Evolutionary conservation across 2,329 filamentous ascomycete species (phyloP).

Genomic region (Colletotrichum trifolii): DNA sequence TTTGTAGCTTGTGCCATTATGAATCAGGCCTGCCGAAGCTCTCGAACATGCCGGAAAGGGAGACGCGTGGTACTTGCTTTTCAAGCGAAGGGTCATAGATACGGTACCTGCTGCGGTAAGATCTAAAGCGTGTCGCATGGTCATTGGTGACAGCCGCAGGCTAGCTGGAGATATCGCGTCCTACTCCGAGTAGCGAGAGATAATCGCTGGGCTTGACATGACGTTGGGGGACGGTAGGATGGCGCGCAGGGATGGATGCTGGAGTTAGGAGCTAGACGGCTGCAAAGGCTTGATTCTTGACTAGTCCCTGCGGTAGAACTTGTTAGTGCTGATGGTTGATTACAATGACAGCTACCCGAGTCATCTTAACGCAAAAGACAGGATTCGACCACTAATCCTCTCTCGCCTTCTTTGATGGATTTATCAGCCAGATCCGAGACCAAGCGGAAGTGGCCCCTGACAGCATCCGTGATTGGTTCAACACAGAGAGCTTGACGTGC

Average conservation of each 20-base stretch:
- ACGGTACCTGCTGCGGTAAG: conserved; percentile 11
- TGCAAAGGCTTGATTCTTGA: background rate
- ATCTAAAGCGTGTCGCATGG: conserved; percentile 21
- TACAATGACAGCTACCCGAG: no score
- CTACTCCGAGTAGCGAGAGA: background rate
- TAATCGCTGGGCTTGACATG: conserved; percentile 20
- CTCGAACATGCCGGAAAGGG: conserved; percentile 20
- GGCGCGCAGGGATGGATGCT: conserved; percentile 21
- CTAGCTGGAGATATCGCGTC: background rate
- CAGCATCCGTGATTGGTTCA: conserved; percentile 10
- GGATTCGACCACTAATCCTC: conserved; percentile 14
- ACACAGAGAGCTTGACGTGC: background rate
- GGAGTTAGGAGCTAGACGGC: conserved; percentile 3
- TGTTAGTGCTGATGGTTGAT: background rate
- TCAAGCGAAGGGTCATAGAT: background rate
- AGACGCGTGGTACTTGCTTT: background rate
- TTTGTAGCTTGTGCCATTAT: conserved; percentile 15
- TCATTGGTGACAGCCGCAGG: conserved; percentile 1
- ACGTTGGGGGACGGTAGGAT: conserved; percentile 12
- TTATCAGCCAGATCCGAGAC: conserved; percentile 29
- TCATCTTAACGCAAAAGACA: conserved; percentile 4
- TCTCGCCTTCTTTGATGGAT: conserved; percentile 13
- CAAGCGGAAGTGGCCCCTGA: background rate
- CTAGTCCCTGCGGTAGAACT: background rate
- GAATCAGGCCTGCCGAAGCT: conserved; percentile 20